Evolutionary conservation across 225 moss, liverwort and hornwort species (phyloP), one percentile per base, ranked within the genome.

Genomic region (Physcomitrellopsis africana): DNA sequence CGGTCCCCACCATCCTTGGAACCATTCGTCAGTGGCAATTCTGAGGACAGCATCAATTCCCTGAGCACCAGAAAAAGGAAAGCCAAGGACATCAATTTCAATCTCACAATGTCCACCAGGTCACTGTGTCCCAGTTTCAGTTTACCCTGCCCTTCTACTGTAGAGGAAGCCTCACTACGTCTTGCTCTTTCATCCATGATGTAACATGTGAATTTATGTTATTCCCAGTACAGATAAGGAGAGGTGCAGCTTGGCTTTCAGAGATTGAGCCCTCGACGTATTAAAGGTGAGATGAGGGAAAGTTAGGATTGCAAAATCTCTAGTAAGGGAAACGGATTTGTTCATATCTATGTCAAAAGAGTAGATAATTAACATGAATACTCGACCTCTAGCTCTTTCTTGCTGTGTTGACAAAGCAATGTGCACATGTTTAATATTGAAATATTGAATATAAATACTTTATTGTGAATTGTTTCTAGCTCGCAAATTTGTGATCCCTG

Each of bases 51-150:
- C 10, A 82, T 54, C 0, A 55, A 48, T 10, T 60, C 79, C 27
- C 54, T 78, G 16, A 65, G 65, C 54, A 61, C 74, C 18, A 54
- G 59, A 70, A 82, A 79, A 52, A 70, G 75, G 66, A 56, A 75
- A 70, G 48, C 70, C 2, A 66, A 75, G 22, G 82, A 71, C 12
- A 70, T 79, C 11, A 74, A 71, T 48, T 44, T 81, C 23, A 61
- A 77, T 63, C 77, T 83, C 72, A 83, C 83, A 0, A 72, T 83
- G 79, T 75, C 79, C 42, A 76, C 76, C 48, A 53, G 63, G 70
- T 13, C 76, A 10, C 49, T 6, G 1, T 49, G 37, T n/a, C 71
- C 51, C 5, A 27, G 49, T 47, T 62, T 76, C 51, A 53, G 57
- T 19, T 76, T 79, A 22, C 27, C 51, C 9, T 61, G 49, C 12